phyloP scores from a whole-genome alignment of 306 rosid genomes.

The Lathyrus tuberosus region DNA sequence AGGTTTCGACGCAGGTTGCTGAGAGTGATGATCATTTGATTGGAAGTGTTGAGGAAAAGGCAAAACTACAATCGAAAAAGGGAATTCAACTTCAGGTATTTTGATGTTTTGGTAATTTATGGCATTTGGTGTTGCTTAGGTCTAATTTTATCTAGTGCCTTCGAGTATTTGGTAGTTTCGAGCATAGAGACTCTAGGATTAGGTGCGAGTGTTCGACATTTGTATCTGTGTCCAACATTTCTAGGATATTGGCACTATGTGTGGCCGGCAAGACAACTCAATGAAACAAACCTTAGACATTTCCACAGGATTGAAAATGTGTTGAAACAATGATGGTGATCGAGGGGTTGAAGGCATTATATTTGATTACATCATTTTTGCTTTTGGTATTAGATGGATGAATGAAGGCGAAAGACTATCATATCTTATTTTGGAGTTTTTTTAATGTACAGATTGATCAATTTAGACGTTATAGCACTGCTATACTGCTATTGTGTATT shows the following conservation, averaged over 20 bases:
- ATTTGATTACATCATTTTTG: not conserved
- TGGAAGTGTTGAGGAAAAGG: slow-evolving; percentile 15
- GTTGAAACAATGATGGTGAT: not conserved
- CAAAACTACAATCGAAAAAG: not conserved
- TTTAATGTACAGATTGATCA: not conserved
- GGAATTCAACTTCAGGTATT: slow-evolving; percentile 32
- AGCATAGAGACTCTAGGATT: not conserved
- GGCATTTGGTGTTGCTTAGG: slow-evolving; percentile 3
- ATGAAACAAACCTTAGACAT: not conserved
- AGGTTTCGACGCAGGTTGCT: not conserved
- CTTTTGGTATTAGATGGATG: not conserved
- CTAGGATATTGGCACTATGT: not conserved
- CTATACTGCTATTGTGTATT: not conserved
- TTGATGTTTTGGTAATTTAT: not conserved
- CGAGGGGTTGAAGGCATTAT: not conserved
- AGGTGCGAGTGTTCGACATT: not conserved
- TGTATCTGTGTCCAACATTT: too few relatives aligned
- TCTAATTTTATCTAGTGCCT: not conserved
- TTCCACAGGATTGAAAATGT: not conserved
- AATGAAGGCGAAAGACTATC: not conserved
- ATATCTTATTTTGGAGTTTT: not conserved
- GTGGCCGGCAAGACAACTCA: not conserved
- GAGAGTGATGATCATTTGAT: not conserved
- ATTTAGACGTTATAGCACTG: not conserved
- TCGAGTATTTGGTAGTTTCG: not conserved